Base-by-base conservation (phyloP, 2,329 filamentous ascomycete genomes). In the Hyphodiscus sp. region DNA sequence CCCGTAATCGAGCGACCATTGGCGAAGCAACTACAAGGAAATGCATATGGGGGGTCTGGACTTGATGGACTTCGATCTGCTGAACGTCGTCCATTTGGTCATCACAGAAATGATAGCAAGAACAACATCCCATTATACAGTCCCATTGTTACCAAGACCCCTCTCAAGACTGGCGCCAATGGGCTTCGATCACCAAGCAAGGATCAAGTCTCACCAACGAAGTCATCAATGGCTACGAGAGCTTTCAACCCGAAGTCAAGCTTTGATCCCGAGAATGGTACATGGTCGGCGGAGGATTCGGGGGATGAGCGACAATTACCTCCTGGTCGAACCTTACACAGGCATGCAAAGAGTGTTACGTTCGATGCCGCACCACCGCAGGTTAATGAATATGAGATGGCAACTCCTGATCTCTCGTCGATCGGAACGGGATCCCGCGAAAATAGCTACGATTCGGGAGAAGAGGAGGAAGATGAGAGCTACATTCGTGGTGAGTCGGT, bases 311-410 rank as follows among this genome's bases (percentile, higher is more conserved):
- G 75, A 44, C 73, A 83, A 49, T 73, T 86, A 16, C 81, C 83
- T 38, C 80, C 81, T 7, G 85, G 87, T 51, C 83, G 82, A 60
- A 79, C 78, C 13, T 77, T 91, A 43, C 87, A 90, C 67, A 87
- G 91, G 51, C 89, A 96, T 71, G 85, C 90, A 47, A 99, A 99
- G 77, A 96, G 91, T 65, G 94, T 99, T 54, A 99, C 92, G 0
- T 99, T 99, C 68, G 91, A 97, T 71, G 87, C 86, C 41, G 91
- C 89, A 1, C 92, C 92, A 20, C 94, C 94, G 20, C 89, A 95
- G 68, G 81, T 99, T 65, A 96, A 97, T 68, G 94, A 99, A 72
- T 99, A 97, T 69, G 94, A 97, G 72, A 91, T 96, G 87, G 88
- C 90, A 33, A 99, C 94, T 1, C 94, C 94, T 11, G 94, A 96